Evolutionary conservation across 2,329 filamentous ascomycete genomes (phyloP), one percentile per base, ranked within the genome.

Genomic region (Talaromyces atroroseus): DNA sequence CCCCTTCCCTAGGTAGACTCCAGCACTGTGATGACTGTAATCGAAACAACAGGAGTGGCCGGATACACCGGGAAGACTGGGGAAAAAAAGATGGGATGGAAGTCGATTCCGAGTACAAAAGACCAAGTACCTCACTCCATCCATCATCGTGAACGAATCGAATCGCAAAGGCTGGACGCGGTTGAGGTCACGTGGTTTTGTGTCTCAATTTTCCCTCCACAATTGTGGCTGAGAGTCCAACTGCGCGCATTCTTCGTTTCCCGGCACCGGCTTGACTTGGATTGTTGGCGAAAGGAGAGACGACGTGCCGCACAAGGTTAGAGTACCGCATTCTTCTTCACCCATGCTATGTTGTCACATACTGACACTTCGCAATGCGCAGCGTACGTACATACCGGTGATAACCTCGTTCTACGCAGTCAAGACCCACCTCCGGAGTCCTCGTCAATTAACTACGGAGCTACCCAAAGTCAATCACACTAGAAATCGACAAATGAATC

Each of bases 11-110:
- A n/a, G n/a, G n/a, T n/a, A n/a, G n/a, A n/a, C n/a, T n/a, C n/a
- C n/a, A n/a, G n/a, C n/a, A n/a, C n/a, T n/a, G n/a, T n/a, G n/a
- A n/a, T n/a, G n/a, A n/a, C n/a, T n/a, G n/a, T n/a, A n/a, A n/a
- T n/a, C 24, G 24, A 26, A 26, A 11, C 26, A 7, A 23, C 11
- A 36, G 38, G 40, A 40, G 16, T 11, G 52, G 6, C 52, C 52
- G 52, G 52, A 54, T 54, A 48, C 16, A 40, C 52, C 52, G 52
- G 51, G 42, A 46, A 53, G 16, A 36, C 12, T n/a, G 32, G n/a
- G n/a, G 5, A 11, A 29, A 11, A 53, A 38, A 45, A 21, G 29
- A 23, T 16, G 23, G 6, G 20, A 51, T 45, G 38, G 50, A 52
- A 45, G 29, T 32, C 16, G 51, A 20, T 47, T 53, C 51, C 42